phyloP scores from a whole-genome alignment of 1,284 basidiomycete species.

The Ganoderma resinaceum region DNA sequence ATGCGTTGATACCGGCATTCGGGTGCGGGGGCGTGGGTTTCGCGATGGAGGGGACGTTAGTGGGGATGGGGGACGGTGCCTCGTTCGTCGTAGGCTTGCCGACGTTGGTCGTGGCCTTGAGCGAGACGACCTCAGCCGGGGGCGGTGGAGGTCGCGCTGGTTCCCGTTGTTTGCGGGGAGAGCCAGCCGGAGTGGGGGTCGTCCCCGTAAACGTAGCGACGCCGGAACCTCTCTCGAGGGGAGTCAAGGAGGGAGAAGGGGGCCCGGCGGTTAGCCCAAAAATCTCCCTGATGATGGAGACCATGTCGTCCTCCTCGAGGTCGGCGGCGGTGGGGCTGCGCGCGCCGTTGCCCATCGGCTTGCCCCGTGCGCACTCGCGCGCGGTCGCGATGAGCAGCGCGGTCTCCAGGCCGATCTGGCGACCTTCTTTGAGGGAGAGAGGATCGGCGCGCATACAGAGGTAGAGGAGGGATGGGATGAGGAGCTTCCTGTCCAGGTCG shows the following conservation, averaged over 20 bases:
- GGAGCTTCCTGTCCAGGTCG: slow-evolving; percentile 56
- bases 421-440: slow-evolving; percentile 62
- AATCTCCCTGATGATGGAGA: slow-evolving; percentile 40
- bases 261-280: slow-evolving; percentile 40
- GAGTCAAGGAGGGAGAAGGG: slow-evolving; percentile 39
- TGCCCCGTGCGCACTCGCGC: slow-evolving; percentile 59
- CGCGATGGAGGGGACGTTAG: slow-evolving; percentile 20
- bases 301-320: slow-evolving; percentile 46
- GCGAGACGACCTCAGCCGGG: slow-evolving; percentile 20
- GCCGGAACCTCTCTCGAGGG: slow-evolving; percentile 32
- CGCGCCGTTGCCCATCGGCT: slow-evolving; percentile 45
- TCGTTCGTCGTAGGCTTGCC: slow-evolving; percentile 20
- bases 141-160: slow-evolving; percentile 11
- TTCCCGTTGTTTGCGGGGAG: slow-evolving; percentile 12
- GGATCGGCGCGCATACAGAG: slow-evolving; percentile 63
- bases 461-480: slow-evolving; percentile 63
- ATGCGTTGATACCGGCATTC: slow-evolving; percentile 11
- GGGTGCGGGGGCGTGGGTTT: slow-evolving; percentile 20
- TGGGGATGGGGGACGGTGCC: neutral
- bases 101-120: slow-evolving; percentile 20
- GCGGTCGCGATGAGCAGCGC: slow-evolving; percentile 62
- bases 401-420: slow-evolving; percentile 63
- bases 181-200: slow-evolving; percentile 21
- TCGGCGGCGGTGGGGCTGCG: slow-evolving; percentile 46
- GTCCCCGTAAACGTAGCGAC: slow-evolving; percentile 30